A percentile compares a stretch with the other conserved stretches of the same genome.
phyloP scores from a whole-genome alignment of 176 grass and related monocot species.

The Melocanna baccifera region DNA sequence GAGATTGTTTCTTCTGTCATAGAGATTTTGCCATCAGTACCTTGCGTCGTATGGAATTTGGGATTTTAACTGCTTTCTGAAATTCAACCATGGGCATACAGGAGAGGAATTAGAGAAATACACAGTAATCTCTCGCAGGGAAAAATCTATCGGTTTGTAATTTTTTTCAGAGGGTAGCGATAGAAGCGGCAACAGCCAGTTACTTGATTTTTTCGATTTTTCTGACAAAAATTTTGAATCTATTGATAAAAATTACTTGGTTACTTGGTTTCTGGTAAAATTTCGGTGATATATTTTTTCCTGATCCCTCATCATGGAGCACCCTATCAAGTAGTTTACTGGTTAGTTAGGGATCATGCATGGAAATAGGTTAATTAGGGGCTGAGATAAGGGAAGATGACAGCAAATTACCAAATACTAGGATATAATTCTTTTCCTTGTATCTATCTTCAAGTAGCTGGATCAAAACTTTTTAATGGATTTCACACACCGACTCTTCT shows the following conservation, averaged over 20 bases:
- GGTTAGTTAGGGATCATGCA: conserved; percentile 47
- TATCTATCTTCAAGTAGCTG: conserved; percentile 52
- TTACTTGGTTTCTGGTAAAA: no score
- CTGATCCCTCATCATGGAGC: background rate
- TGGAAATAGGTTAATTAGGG: conserved; percentile 38
- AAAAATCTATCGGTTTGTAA: no score
- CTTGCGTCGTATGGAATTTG: background rate
- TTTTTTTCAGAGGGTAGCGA: no score
- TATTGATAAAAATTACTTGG: no score
- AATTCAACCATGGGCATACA: conserved; percentile 8
- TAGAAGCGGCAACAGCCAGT: no score
- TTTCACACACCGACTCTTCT: conserved; percentile 47
- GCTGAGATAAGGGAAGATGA: conserved; percentile 32
- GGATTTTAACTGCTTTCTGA: background rate
- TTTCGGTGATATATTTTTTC: no score
- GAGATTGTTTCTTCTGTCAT: conserved; percentile 5
- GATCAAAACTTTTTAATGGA: conserved; percentile 32
- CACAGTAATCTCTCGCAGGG: background rate
- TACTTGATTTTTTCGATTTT: no score
- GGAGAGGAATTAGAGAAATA: conserved; percentile 3
- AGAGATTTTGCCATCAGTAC: background rate
- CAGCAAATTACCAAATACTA: conserved; percentile 24
- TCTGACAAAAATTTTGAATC: no score
- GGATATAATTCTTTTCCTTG: conserved; percentile 46
- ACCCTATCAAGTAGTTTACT: conserved; percentile 31